Evolutionary conservation across 352 stramenopile genomes (phyloP).

Genomic region (Globisporangium iwayamae): DNA sequence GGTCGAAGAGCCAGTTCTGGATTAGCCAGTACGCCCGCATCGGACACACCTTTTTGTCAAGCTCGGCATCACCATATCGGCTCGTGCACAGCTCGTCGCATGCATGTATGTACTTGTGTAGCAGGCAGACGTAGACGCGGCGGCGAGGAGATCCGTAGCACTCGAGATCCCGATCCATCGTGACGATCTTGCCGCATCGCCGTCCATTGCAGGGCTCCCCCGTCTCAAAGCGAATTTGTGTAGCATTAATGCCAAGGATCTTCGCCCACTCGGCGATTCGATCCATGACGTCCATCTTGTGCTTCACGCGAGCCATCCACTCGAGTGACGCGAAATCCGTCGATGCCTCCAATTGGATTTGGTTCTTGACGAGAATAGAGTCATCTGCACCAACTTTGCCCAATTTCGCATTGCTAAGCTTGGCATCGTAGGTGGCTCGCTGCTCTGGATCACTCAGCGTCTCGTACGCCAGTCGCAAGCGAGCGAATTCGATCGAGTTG

Average conservation of each 20-base stretch:
- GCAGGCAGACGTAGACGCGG: constrained; percentile 70
- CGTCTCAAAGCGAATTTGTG: constrained; percentile 69
- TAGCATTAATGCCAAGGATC: constrained; percentile 54
- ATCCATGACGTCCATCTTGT: constrained; percentile 87
- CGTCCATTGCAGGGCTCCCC: constrained; percentile 55
- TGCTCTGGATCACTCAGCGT: constrained; percentile 60
- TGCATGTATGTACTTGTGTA: constrained; percentile 82
- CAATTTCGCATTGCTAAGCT: constrained; percentile 23
- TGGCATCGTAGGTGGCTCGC: constrained; percentile 54
- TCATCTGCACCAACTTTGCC: constrained; percentile 13
- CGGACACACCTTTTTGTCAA: constrained; percentile 60
- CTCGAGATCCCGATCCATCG: constrained; percentile 76
- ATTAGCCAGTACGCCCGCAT: constrained; percentile 78
- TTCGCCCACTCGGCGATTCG: constrained; percentile 70
- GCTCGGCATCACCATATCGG: constrained; percentile 44
- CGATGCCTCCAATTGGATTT: constrained; percentile 61
- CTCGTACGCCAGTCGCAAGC: constrained; percentile 66
- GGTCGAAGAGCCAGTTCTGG: constrained; percentile 78
- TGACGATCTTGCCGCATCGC: constrained; percentile 75
- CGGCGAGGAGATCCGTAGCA: constrained; percentile 63
- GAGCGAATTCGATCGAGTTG: constrained; percentile 56
- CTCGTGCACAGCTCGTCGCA: constrained; percentile 76
- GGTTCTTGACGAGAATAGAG: constrained; percentile 42
- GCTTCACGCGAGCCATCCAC: constrained; percentile 80
- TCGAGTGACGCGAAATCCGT: constrained; percentile 77